Conservation (phyloP, 805 yeast genomes). For the Cyberlindnera mississippiensis region DNA sequence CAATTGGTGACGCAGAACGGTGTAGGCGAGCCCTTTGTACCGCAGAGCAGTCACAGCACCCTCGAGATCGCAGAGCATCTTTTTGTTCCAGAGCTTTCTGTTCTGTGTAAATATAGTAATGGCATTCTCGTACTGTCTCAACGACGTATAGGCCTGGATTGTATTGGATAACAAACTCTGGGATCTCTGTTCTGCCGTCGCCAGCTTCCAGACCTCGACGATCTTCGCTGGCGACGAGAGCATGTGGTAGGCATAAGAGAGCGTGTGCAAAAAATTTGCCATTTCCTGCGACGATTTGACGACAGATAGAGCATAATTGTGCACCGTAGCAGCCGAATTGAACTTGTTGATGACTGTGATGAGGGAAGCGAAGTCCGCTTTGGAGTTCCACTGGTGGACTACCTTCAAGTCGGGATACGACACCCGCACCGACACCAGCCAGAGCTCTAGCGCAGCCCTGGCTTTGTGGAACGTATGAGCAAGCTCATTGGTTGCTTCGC, state of each 20-base stretch:
- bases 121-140: constrained; percentile 6
- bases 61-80: constrained; percentile 8
- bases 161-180: constrained; percentile 4
- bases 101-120: constrained; percentile 2
- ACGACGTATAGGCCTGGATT: constrained; percentile 11
- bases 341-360: constrained; percentile 4
- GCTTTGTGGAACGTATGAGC: neutral
- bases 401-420: constrained; percentile 8
- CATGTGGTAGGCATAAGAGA: constrained; percentile 14
- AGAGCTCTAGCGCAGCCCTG: constrained; percentile 7
- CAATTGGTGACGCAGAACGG: constrained; percentile 1
- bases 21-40: constrained; percentile 5
- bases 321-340: neutral
- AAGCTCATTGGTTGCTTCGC: constrained; percentile 4
- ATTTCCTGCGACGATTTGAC: neutral
- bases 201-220: constrained; percentile 8
- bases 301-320: neutral
- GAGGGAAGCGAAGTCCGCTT: constrained; percentile 1
- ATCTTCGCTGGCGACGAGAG: constrained; percentile 2
- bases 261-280: neutral
- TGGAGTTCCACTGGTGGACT: constrained; percentile 10
- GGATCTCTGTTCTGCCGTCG: neutral
- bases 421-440: constrained; percentile 4
- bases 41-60: constrained; percentile 8
- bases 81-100: constrained; percentile 1